Conservation (phyloP, 371 early-diverging fungal genomes). For the Mortierella sp. region DNA sequence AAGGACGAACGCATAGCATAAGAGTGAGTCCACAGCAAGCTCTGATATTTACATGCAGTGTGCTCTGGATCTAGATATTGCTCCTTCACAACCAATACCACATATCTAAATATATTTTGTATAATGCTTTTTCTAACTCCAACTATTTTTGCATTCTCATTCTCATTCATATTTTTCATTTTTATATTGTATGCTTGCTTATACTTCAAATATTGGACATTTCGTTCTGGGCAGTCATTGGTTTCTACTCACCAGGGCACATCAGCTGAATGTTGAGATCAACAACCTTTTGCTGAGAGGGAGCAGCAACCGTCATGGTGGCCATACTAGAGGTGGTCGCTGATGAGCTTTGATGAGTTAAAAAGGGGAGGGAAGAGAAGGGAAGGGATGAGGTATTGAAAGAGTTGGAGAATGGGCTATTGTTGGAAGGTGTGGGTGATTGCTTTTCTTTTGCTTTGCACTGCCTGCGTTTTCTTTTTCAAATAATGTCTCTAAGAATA, state of each 20-base stretch:
- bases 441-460: slow-evolving; percentile 6
- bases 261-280: slow-evolving; percentile 52
- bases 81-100: not conserved
- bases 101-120: not conserved
- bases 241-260: slow-evolving; percentile 52
- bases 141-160: not conserved
- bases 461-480: not conserved
- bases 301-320: slow-evolving; percentile 33
- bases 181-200: not conserved
- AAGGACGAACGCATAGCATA: not conserved
- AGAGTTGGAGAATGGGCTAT: not conserved
- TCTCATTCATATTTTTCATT: not conserved
- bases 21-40: slow-evolving; percentile 4
- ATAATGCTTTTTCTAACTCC: not conserved
- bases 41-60: no score
- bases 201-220: no score
- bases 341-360: not conserved
- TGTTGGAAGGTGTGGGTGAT: slow-evolving; percentile 2
- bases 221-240: not conserved
- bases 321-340: slow-evolving; percentile 17
- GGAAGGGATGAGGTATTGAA: not conserved
- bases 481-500: not conserved
- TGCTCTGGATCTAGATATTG: not conserved
- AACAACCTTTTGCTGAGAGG: slow-evolving; percentile 33
- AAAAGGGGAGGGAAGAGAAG: no score